Base-by-base conservation (phyloP, 2,329 filamentous ascomycete genomes). In the Hortaea sp. region DNA sequence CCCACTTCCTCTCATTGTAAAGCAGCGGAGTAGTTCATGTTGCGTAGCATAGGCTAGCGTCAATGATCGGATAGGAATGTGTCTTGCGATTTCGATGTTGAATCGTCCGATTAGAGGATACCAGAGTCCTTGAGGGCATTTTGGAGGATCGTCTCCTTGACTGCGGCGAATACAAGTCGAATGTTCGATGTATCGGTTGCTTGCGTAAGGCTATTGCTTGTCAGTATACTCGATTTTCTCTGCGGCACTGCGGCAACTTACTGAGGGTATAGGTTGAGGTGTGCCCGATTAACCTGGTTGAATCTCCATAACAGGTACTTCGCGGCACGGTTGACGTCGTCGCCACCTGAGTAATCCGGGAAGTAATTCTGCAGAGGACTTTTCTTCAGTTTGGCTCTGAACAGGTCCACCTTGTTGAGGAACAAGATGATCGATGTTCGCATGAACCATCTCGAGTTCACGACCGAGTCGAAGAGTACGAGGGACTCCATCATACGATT, bases 401-500 rank as follows among this genome's bases (percentile, higher is more conserved):
- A 98, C 48, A 98, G 79, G 71, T 98, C 92, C 56, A 98, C 92
- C 68, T 98, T 98, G 74, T 98, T 98, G 52, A 98, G 76, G 71
- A 98, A 98, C 47, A 98, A 75, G 62, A 98, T 97, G 63, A 98
- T 98, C 63, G 89, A 95, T 9, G 92, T 98, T 58, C 92, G 78
- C 85, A 97, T 94, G 69, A 98, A 98, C 92, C 92, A 98, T 58
- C 92, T 78, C 30, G 92, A 97, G 69, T 98, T 98, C 57, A 98
- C 92, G 4, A 98, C 92, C 1, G 90, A 97, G 68, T 98, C 92
- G 65, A 98, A 98, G 4, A 98, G 77, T 11, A 97, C 79, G 44
- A 98, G 69, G 62, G 88, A 95, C 68, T 98, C 92, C 88, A 97
- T 95, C 92, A 98, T 98, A 52, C 92, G 92, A 66, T 98, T 98